phyloP scores from a whole-genome alignment of 2,329 filamentous ascomycete genomes.

The Fusarium annulatum region DNA sequence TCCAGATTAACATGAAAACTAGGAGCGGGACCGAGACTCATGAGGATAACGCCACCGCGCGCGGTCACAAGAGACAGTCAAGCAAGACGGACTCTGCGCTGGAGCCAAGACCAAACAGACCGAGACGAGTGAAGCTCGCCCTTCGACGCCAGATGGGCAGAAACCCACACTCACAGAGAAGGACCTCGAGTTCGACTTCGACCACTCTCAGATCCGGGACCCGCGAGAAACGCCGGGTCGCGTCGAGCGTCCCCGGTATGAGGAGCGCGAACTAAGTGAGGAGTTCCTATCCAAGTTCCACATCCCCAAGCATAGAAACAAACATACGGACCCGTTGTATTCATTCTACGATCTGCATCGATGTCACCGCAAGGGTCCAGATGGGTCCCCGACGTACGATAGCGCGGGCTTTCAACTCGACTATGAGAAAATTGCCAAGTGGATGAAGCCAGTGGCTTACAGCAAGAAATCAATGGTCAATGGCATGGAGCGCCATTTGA shows the following conservation, averaged over 20 bases:
- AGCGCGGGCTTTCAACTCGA: constrained; percentile 32
- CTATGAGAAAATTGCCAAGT: constrained; percentile 22
- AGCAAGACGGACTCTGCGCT: not conserved
- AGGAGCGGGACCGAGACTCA: constrained; percentile 9
- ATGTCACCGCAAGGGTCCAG: constrained; percentile 30
- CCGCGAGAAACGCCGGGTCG: constrained; percentile 30
- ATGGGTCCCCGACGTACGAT: constrained; percentile 33
- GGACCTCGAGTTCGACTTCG: constrained; percentile 31
- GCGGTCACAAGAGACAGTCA: constrained; percentile 7
- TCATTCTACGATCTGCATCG: constrained; percentile 19
- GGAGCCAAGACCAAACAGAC: constrained; percentile 8
- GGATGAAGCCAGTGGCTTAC: constrained; percentile 28
- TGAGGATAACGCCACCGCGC: not conserved
- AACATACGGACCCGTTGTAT: not conserved
- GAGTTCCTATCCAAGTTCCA: constrained; percentile 22
- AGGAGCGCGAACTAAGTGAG: not conserved
- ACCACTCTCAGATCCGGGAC: constrained; percentile 23
- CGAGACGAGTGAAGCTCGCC: not conserved
- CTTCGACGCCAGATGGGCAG: not conserved
- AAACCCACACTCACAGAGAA: constrained; percentile 10
- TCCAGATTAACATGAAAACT: constrained; percentile 2
- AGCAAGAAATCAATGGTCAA: constrained; percentile 19
- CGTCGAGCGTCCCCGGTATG: not conserved
- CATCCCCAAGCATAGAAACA: constrained; percentile 3
- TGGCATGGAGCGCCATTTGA: constrained; percentile 2